Conservation (phyloP, 2,329 filamentous ascomycete genomes). For the Colletotrichum kahawae region DNA sequence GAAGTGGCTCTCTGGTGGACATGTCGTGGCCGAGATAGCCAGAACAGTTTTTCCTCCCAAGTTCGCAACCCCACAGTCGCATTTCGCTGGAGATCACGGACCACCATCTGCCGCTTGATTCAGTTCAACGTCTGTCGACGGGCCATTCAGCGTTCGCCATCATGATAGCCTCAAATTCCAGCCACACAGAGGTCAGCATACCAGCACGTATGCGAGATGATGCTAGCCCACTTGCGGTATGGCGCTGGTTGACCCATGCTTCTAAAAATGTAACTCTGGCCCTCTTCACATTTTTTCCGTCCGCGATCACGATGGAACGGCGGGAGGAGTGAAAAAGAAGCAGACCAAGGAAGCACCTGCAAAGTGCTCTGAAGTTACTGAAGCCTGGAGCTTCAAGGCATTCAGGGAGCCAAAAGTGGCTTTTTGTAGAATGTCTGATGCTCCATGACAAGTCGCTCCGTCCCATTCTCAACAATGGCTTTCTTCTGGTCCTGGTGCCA, state of each 20-base stretch:
- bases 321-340: not conserved
- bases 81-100: constrained; percentile 13
- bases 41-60: not conserved
- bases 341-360: not conserved
- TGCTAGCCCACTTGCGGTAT: constrained; percentile 10
- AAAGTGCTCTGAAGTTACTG: not conserved
- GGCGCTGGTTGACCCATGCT: not conserved
- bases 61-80: constrained; percentile 1
- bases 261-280: constrained; percentile 2
- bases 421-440: not conserved
- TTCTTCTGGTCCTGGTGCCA: constrained; percentile 4
- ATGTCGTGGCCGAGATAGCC: constrained; percentile 5
- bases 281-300: constrained; percentile 1
- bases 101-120: constrained; percentile 7
- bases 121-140: not conserved
- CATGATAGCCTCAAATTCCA: constrained; percentile 12
- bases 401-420: not conserved
- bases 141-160: constrained; percentile 1
- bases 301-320: not conserved
- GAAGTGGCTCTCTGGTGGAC: constrained; percentile 4
- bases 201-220: not conserved
- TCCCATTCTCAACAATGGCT: not conserved
- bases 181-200: constrained; percentile 8
- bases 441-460: constrained; percentile 1
- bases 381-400: not conserved